Evolutionary conservation across 2,329 filamentous ascomycete species (phyloP).

Genomic region (Phaeosphaeria sp.): DNA sequence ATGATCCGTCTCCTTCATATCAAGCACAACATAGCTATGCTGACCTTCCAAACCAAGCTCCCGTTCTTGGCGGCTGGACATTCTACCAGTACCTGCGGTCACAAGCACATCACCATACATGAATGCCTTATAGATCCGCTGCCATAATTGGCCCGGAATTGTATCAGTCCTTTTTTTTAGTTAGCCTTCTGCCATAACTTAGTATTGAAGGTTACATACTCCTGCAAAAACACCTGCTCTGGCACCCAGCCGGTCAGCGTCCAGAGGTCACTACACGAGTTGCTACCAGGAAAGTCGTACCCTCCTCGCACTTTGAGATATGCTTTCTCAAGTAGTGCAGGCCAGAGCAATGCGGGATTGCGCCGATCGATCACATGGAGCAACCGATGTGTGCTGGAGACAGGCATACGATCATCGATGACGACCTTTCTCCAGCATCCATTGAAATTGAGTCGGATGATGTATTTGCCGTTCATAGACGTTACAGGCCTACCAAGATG

Average conservation of each 20-base stretch:
- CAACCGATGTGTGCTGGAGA: slow-evolving; percentile 74
- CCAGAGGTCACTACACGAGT: slow-evolving; percentile 94
- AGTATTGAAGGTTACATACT: slow-evolving; percentile 49
- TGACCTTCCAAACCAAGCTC: slow-evolving; percentile 83
- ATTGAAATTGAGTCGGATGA: slow-evolving; percentile 94
- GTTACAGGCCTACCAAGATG: slow-evolving; percentile 61
- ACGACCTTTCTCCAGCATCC: slow-evolving; percentile 86
- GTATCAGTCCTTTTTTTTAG: slow-evolving; percentile 70
- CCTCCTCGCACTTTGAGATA: slow-evolving; percentile 95
- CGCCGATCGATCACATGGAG: slow-evolving; percentile 88
- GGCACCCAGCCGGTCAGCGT: slow-evolving; percentile 95
- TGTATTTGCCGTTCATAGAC: slow-evolving; percentile 85
- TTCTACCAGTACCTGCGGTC: slow-evolving; percentile 86
- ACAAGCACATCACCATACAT: slow-evolving; percentile 80
- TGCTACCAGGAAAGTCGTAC: slow-evolving; percentile 97
- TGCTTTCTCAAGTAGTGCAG: slow-evolving; percentile 91
- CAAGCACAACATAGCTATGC: slow-evolving; percentile 92
- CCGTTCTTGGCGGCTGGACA: slow-evolving; percentile 78
- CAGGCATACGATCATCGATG: slow-evolving; percentile 87
- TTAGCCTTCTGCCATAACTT: slow-evolving; percentile 11
- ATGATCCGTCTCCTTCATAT: slow-evolving; percentile 70
- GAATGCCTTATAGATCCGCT: slow-evolving; percentile 75
- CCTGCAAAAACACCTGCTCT: slow-evolving; percentile 90
- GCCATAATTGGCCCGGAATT: slow-evolving; percentile 78
- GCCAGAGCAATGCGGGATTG: slow-evolving; percentile 85